phyloP scores from a whole-genome alignment of 495 filamentous ascomycete genomes.

The Terfezia boudieri region DNA sequence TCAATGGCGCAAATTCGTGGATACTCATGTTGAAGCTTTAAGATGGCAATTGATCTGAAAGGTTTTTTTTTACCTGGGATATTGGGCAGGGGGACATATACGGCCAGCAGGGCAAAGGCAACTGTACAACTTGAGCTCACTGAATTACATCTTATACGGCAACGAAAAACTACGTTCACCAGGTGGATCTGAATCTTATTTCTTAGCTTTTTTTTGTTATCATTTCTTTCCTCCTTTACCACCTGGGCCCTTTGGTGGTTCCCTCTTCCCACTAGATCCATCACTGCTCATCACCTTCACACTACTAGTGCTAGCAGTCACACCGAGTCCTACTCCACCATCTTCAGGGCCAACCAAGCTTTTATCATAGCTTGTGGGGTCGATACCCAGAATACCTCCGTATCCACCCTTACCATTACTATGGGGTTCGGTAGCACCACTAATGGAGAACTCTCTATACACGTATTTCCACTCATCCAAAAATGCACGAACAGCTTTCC shows the following conservation, averaged over 20 bases:
- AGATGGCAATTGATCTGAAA: too few species aligned
- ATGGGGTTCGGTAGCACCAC: constrained; percentile 26
- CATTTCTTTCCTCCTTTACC: neutral
- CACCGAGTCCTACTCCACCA: neutral
- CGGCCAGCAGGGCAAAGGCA: too few species aligned
- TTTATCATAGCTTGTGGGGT: constrained; percentile 74
- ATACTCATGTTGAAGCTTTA: neutral
- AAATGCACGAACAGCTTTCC: constrained; percentile 75
- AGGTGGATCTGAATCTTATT: neutral
- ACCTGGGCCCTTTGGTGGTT: neutral
- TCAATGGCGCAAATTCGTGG: constrained; percentile 31
- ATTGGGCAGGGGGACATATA: too few species aligned
- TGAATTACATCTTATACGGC: too few species aligned
- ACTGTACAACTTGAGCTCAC: too few species aligned
- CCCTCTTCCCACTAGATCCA: neutral
- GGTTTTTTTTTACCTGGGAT: too few species aligned
- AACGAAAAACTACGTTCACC: too few species aligned
- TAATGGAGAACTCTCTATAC: constrained; percentile 88
- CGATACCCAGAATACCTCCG: constrained; percentile 85
- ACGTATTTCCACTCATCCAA: constrained; percentile 90
- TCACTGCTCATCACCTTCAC: neutral
- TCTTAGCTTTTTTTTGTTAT: neutral
- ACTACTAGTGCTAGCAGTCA: neutral
- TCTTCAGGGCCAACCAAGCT: constrained; percentile 19
- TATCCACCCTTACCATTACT: constrained; percentile 51